Base-by-base conservation (phyloP, 2,329 filamentous ascomycete genomes). In the Raffaelea ambrosiae region DNA sequence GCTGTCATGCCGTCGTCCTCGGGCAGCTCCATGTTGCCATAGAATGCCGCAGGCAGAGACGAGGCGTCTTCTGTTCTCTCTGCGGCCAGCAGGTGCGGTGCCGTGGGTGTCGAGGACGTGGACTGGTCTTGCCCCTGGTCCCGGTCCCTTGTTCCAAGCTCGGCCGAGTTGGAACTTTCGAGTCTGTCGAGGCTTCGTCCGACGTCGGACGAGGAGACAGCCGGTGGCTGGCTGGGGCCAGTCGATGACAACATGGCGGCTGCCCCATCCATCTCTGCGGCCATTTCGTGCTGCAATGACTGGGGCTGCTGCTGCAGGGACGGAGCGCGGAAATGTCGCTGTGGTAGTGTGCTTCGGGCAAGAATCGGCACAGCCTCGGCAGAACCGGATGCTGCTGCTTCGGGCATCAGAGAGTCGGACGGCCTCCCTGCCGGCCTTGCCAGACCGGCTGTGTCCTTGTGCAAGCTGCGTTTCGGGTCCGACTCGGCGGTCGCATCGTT, bases 1-100 rank as follows among this genome's bases (percentile, higher is more conserved):
- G 68, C 64, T 18, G 76, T 71, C 83, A 88, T 90, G 40, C 87
- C 87, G 69, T 93, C 87, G 59, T 91, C 84, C 59, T 84, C 87
- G 1, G 86, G 86, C 38, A 88, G 61, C 38, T 61, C 56, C 53
- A 36, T 64, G 36, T 57, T 61, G 14, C 59, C 61, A 43, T 55
- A 58, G 49, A 57, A 51, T 2, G 33, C 48, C 1, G 46, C 13
- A 10, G 50, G 50, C 13, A 51, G 39, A 2, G 51, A 43, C 26
- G 7, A 7, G 7, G 26, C 26, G 7, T 13, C 26, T 29, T 29
- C 7, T 29, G 26, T 29, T 13, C 26, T 13, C 7, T 29, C 26
- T 29, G 26, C 26, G 7, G 26, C n/a, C n/a, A n/a, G n/a, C n/a
- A n/a, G n/a, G n/a, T n/a, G n/a, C n/a, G n/a, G 7, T 29, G 26